Evolutionary conservation across 2,329 filamentous ascomycete genomes (phyloP), one percentile per base, ranked within the genome.

Genomic region (Metarhizium rileyi): DNA sequence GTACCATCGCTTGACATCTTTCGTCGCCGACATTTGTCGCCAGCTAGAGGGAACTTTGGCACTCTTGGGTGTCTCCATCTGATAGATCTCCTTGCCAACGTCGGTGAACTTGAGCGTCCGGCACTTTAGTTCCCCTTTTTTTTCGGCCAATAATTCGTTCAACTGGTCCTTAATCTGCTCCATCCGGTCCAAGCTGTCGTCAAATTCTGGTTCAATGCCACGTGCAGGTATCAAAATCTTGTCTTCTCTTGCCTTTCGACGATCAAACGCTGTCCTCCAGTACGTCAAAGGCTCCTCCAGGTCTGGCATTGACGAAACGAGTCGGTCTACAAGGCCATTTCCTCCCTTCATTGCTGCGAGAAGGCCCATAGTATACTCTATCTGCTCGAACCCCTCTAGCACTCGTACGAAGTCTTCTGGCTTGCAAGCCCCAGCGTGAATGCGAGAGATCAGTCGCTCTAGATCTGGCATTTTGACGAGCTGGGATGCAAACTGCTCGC

Each of bases 11-110:
- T 95, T 96, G 61, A 94, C 87, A 50, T 84, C 82, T 54, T 86
- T 81, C 0, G 93, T 97, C 0, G 90, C 86, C 4, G 93, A 97
- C 90, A 97, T 96, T 63, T 97, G 91, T 55, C 90, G 84, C 90
- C 93, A 98, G 59, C 74, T 80, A 56, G 86, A 86, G 0, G 93
- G 93, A 2, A 98, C 82, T 66, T 94, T 95, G 61, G 87, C 73
- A 1, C 72, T 71, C 66, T 93, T 95, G 0, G 93, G 91, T 0
- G 88, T 85, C 64, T 98, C 93, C 10, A 98, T 76, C 67, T 98
- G 91, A 68, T 95, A 97, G 47, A 98, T 88, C 62, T 98, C 93
- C 65, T 98, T 98, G 53, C 93, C 93, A 7, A 94, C 86, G 62
- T 97, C 88, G 26, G 82, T 82, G 59, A 83, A 93, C 61, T 83